Percentiles rank a stretch among this genome's conserved stretches.
phyloP scores from a whole-genome alignment of 2,329 filamentous ascomycete genomes.

The Paecilomyces dactylethromorphus region DNA sequence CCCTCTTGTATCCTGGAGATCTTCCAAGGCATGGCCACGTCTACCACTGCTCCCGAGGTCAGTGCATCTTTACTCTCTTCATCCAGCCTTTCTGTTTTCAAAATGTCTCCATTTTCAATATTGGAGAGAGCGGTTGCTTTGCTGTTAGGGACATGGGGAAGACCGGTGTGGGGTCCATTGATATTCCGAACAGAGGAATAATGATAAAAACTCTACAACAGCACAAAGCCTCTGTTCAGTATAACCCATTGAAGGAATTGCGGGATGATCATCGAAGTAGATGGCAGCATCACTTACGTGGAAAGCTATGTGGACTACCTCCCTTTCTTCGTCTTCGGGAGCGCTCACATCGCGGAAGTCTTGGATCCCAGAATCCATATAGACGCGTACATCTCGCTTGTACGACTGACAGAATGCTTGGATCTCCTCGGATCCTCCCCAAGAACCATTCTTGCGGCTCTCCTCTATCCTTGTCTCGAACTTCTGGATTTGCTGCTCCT shows the following conservation, averaged over 20 bases:
- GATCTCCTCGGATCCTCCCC: slow-evolving; percentile 63
- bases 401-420: slow-evolving; percentile 59
- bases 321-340: slow-evolving; percentile 24
- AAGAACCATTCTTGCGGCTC: slow-evolving; percentile 56
- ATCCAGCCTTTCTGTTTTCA: slow-evolving; percentile 13
- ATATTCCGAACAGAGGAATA: slow-evolving; percentile 61
- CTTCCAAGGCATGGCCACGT: slow-evolving; percentile 48
- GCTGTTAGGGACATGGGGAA: slow-evolving; percentile 40
- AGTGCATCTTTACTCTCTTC: slow-evolving; percentile 29
- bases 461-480: slow-evolving; percentile 52
- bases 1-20: slow-evolving; percentile 48
- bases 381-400: slow-evolving; percentile 57
- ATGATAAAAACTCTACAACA: slow-evolving; percentile 53
- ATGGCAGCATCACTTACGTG: slow-evolving; percentile 45
- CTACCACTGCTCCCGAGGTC: slow-evolving; percentile 21
- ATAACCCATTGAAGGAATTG: neutral
- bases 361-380: slow-evolving; percentile 36
- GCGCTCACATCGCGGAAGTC: slow-evolving; percentile 41
- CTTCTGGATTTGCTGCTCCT: slow-evolving; percentile 49
- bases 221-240: slow-evolving; percentile 7
- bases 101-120: neutral
- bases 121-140: slow-evolving; percentile 14
- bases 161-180: slow-evolving; percentile 52
- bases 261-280: neutral
- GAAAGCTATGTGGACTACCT: slow-evolving; percentile 53